Percentiles rank a stretch among this genome's conserved stretches.
These are phyloP conservation scores for Herpetomonas tarakana DNA, from an alignment of 208 protist genomes.

Conservation along the genomic window DNA sequence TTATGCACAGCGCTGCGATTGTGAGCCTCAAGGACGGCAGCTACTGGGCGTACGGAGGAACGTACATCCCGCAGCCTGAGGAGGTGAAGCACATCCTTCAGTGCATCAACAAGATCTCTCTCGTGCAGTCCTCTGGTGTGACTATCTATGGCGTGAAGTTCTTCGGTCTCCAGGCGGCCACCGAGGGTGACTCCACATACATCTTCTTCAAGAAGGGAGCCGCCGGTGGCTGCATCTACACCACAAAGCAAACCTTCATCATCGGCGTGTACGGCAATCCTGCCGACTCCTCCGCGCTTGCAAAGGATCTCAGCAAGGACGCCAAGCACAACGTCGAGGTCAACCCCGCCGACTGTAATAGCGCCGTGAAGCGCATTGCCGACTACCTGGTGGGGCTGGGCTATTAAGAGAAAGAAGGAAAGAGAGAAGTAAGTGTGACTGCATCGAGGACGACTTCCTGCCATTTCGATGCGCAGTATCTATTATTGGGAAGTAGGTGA, in stretches of 20 bases:
- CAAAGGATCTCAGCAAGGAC: constrained; percentile 50
- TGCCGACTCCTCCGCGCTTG: constrained; percentile 44
- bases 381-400: constrained; percentile 86
- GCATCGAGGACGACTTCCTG: background rate
- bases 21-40: constrained; percentile 74
- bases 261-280: constrained; percentile 84
- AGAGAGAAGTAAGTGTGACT: background rate
- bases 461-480: no score
- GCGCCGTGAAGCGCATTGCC: constrained; percentile 80
- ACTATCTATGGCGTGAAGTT: constrained; percentile 85
- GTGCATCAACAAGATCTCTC: constrained; percentile 53
- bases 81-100: constrained; percentile 81
- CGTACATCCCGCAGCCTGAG: constrained; percentile 79
- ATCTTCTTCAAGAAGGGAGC: constrained; percentile 89
- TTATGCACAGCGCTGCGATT: constrained; percentile 89
- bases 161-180: constrained; percentile 74
- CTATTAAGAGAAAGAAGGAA: constrained; percentile 32
- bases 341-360: constrained; percentile 85
- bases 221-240: constrained; percentile 83
- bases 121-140: constrained; percentile 70
- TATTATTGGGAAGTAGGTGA: no score
- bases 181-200: constrained; percentile 72
- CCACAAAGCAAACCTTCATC: constrained; percentile 80
- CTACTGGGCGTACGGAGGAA: constrained; percentile 89
- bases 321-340: constrained; percentile 36